A percentile compares a stretch with the other conserved stretches of the same genome.
These are phyloP conservation scores for Agrostemma githago DNA, from an alignment of 148 eudicot genomes.

Conservation along the genomic window DNA sequence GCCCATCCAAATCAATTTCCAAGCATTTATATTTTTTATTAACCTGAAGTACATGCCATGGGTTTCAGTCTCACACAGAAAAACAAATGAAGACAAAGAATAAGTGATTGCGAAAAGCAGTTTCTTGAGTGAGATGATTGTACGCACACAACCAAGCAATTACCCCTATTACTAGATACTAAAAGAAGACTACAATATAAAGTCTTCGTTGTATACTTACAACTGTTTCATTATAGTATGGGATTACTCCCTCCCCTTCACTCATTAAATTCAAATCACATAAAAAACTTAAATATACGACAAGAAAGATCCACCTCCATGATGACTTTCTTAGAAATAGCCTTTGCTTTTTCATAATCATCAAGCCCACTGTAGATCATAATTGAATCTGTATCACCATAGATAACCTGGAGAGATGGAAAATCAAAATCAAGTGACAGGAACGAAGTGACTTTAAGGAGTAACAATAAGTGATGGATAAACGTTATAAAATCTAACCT, in stretches of 20 bases:
- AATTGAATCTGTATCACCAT: conserved; percentile 98
- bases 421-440: conserved; percentile 9
- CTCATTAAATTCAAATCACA: not conserved
- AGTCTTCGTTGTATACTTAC: too few relatives aligned
- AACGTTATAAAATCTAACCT: conserved; percentile 42
- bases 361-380: conserved; percentile 98
- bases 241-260: not conserved
- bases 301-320: conserved; percentile 51
- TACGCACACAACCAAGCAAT: not conserved
- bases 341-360: conserved; percentile 74
- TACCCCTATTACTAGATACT: not conserved
- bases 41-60: conserved; percentile 41
- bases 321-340: conserved; percentile 76
- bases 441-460: conserved; percentile 3
- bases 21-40: conserved; percentile 86
- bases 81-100: not conserved
- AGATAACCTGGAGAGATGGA: conserved; percentile 65
- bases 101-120: not conserved
- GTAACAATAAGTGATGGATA: conserved; percentile 1
- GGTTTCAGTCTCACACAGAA: conserved; percentile 12
- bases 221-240: too few relatives aligned
- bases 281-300: not conserved
- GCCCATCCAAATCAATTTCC: conserved; percentile 94
- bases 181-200: too few relatives aligned
- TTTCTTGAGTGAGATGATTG: not conserved